phyloP scores from a whole-genome alignment of 2,329 filamentous ascomycete genomes.

The Zymoseptoria ardabiliae region DNA sequence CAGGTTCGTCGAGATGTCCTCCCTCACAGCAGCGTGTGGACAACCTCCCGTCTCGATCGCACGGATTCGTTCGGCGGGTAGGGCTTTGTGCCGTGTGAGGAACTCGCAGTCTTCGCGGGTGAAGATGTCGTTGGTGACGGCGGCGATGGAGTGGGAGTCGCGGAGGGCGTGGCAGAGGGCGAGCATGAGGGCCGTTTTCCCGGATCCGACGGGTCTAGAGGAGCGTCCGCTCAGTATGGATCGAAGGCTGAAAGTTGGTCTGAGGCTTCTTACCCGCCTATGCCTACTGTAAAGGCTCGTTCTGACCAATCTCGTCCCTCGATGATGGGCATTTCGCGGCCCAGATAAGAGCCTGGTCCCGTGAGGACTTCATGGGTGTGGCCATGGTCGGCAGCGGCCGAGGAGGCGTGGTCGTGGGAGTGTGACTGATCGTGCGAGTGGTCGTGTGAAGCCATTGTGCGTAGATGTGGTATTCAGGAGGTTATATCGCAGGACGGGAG shows the following conservation, averaged over 20 bases:
- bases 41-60: slow-evolving; percentile 98
- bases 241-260: neutral
- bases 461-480: neutral
- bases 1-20: slow-evolving; percentile 92
- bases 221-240: neutral
- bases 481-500: neutral
- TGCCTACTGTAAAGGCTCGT: slow-evolving; percentile 91
- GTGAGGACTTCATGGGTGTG: slow-evolving; percentile 94
- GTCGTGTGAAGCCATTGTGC: slow-evolving; percentile 24
- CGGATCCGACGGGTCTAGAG: slow-evolving; percentile 80
- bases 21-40: slow-evolving; percentile 91
- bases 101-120: slow-evolving; percentile 97
- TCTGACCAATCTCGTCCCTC: slow-evolving; percentile 83
- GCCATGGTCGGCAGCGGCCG: slow-evolving; percentile 62
- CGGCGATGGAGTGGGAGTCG: slow-evolving; percentile 74
- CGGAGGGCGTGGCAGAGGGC: slow-evolving; percentile 81
- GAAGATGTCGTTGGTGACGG: slow-evolving; percentile 98
- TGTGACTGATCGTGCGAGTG: slow-evolving; percentile 45
- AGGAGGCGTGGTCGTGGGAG: slow-evolving; percentile 28
- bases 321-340: slow-evolving; percentile 87
- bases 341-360: slow-evolving; percentile 82
- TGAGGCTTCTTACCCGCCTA: slow-evolving; percentile 66
- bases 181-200: slow-evolving; percentile 96
- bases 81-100: slow-evolving; percentile 75
- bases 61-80: slow-evolving; percentile 74